These are phyloP conservation scores for Lactifluus hygrophoroides DNA, from an alignment of 768 basidiomycete genomes.

Conservation along the genomic window DNA sequence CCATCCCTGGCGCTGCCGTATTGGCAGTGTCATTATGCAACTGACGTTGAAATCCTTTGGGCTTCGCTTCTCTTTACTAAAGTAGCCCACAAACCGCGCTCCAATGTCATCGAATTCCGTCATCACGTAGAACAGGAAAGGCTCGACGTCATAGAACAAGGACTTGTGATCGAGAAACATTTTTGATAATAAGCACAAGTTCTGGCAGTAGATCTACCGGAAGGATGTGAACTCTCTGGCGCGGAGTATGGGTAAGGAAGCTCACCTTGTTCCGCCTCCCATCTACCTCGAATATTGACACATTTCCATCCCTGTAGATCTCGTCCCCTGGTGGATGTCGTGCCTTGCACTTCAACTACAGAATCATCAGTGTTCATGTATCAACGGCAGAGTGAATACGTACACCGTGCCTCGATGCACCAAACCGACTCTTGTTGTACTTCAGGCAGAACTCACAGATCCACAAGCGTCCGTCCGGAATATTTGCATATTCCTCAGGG, in stretches of 20 bases:
- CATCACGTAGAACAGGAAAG: conserved; percentile 98
- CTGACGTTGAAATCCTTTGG: conserved; percentile 95
- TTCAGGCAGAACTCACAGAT: conserved; percentile 97
- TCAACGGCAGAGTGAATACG: conserved; percentile 25
- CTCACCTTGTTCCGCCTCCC: conserved; percentile 91
- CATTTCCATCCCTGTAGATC: conserved; percentile 81
- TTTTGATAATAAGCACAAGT: conserved; percentile 92
- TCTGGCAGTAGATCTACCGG: conserved; percentile 91
- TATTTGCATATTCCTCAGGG: conserved; percentile 91
- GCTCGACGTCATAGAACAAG: conserved; percentile 98
- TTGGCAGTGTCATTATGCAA: conserved; percentile 98
- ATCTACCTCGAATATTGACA: conserved; percentile 97
- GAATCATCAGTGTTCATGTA: conserved; percentile 1
- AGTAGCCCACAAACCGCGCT: conserved; percentile 94
- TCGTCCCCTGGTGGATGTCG: conserved; percentile 97
- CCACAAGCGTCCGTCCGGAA: conserved; percentile 90
- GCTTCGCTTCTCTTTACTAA: conserved; percentile 97
- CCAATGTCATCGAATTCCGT: conserved; percentile 85
- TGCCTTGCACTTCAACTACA: conserved; percentile 87
- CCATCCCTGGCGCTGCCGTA: conserved; percentile 93
- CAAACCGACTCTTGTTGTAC: conserved; percentile 93
- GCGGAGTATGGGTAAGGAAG: neutral
- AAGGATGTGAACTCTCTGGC: neutral
- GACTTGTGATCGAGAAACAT: conserved; percentile 99
- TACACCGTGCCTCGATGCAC: conserved; percentile 78